Evolutionary conservation across 2,329 filamentous ascomycete genomes (phyloP), one percentile per base, ranked within the genome.

Genomic region (Leptographium galeiforme): DNA sequence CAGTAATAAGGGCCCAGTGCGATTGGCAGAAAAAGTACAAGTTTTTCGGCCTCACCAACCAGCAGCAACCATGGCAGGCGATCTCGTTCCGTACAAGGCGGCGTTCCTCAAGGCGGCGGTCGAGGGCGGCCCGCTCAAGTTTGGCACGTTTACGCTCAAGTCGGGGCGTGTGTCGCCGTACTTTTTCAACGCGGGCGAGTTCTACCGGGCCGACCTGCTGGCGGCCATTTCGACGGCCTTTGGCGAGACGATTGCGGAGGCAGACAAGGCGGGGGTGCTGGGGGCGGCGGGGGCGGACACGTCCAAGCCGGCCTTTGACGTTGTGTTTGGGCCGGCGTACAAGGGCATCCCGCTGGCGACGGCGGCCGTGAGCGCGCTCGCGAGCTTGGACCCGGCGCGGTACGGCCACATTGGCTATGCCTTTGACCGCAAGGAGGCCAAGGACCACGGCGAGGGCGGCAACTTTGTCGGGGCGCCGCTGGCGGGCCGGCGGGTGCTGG

Each of bases 111-210:
- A 79, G 64, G 78, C 85, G 55, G 79, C 84, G 64, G 76, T 90
- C 60, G 69, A 73, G 25, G 82, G 82, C 62, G 77, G 78, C 58
- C 82, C 87, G 62, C 79, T 93, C 60, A 86, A 83, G 64, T 93
- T 93, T 67, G 88, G 88, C 68, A 82, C 77, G 66, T 93, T 88
- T 72, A 87, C 85, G 62, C 81, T 98, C 65, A 98, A 98, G 73
- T 96, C 90, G 52, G 87, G 88, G 70, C 87, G 91, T 63, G 76
- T 76, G 62, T 95, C 89, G 13, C 93, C 93, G 44, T 97, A 97
- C 78, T 97, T 97, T 76, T 95, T 97, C 82, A 96, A 95, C 70
- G 89, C 90, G 48, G 89, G 90, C 56, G 81, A 87, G 63, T 94
- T 97, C 71, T 89, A 93, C 75, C 84, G 83, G 51, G 85, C 85